Percentiles rank a stretch among this genome's conserved stretches.
Conservation (phyloP, 176 grass and related monocot species). For the Tillandsia leiboldiana region DNA sequence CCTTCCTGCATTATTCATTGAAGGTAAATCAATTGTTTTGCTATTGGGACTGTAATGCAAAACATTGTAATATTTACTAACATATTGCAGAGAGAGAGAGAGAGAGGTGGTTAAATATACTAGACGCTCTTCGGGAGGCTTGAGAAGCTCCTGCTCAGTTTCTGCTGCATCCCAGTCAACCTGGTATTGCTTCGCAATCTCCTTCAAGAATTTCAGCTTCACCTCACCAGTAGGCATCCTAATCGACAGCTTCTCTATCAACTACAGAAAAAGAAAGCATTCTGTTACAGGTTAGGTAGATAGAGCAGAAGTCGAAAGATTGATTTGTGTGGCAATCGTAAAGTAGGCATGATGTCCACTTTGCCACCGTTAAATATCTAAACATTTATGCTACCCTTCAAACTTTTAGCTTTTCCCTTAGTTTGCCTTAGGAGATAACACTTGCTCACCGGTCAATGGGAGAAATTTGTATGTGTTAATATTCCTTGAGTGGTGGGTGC, state of each 20-base stretch:
- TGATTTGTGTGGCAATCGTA: no score
- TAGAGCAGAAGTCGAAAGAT: no score
- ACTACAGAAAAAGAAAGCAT: slow-evolving; percentile 32
- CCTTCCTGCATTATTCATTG: slow-evolving; percentile 47
- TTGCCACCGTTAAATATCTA: no score
- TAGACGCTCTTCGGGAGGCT: slow-evolving; percentile 57
- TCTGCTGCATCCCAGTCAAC: slow-evolving; percentile 70
- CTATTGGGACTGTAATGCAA: neutral
- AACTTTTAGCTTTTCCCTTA: no score
- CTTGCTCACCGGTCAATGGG: no score
- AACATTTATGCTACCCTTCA: no score
- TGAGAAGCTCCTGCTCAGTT: slow-evolving; percentile 84
- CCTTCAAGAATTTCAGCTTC: slow-evolving; percentile 81
- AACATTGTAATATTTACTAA: neutral
- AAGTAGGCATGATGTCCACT: no score
- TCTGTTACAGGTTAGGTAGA: neutral
- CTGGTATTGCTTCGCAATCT: slow-evolving; percentile 87
- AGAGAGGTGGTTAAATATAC: slow-evolving; percentile 23
- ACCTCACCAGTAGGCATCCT: slow-evolving; percentile 76
- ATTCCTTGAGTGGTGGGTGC: no score
- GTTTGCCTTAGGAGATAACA: no score
- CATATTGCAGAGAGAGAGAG: neutral
- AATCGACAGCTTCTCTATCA: slow-evolving; percentile 91
- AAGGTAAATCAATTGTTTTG: slow-evolving; percentile 20
- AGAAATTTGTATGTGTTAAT: no score